Base-by-base conservation (phyloP, 208 protist species). In the Leptomonas seymouri region DNA sequence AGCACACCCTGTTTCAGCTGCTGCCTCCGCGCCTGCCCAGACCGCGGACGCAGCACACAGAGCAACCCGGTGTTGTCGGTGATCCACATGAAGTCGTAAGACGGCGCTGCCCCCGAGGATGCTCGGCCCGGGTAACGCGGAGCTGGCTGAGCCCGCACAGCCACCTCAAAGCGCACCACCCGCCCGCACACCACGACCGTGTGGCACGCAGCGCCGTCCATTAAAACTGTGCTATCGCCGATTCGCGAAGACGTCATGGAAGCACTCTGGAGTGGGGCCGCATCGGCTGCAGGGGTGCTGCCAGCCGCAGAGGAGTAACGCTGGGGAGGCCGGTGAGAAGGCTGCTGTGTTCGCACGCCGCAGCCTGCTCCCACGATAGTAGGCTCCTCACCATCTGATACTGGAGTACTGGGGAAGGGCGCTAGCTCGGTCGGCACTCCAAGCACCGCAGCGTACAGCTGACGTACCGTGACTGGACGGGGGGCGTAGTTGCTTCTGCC, bases 121-220 rank as follows among this genome's bases (percentile, higher is more conserved):
- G 5, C 42, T 6, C 15, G 2, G n/a, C 23, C 28, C 41, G 34
- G 8, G 31, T 8, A 50, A 27, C 21, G 44, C 21, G 20, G 16
- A 44, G 45, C 53, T 9, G 39, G 28, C 5, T 45, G 12, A 28
- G 20, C n/a, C 5, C 18, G 44, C 12, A 5, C 44, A 48, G 75
- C 72, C 3, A 62, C 63, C 12, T 77, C 60, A n/a, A 39, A 71
- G 18, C 76, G 70, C 51, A 90, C 59, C 11, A 90, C 77, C 27
- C 85, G 85, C 3, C 76, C 85, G 25, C 70, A 78, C n/a, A 90
- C 64, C 20, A 63, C 62, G 3, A 90, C 79, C 16, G 36, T 42
- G 42, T 74, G 74, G 67, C 85, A 87, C 34, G 74, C 46, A 3
- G 55, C 36, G 6, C 81, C 74, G 49, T 90, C 85, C 0, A 90